Conservation (phyloP, 768 basidiomycete genomes). For the Tephrocybe sp. region DNA sequence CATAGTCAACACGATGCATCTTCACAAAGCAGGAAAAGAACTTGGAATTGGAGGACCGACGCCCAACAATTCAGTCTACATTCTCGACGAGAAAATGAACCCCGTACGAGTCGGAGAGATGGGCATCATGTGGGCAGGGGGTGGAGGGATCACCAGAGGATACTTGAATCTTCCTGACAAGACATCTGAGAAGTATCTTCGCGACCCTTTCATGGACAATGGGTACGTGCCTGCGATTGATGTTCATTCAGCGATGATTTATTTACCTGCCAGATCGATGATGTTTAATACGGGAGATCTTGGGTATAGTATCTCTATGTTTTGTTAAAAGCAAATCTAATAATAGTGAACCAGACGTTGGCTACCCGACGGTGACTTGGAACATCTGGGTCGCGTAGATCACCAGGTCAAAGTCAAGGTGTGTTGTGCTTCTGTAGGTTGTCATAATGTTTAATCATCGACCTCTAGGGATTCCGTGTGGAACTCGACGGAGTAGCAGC, state of each 20-base stretch:
- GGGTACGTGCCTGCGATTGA: too few relatives aligned
- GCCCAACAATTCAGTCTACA: slow-evolving; percentile 45
- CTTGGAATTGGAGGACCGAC: slow-evolving; percentile 48
- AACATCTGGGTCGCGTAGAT: slow-evolving; percentile 58
- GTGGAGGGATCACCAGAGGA: slow-evolving; percentile 51
- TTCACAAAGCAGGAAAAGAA: slow-evolving; percentile 35
- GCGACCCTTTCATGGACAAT: slow-evolving; percentile 50
- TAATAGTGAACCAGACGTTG: slow-evolving; percentile 45
- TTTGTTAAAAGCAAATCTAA: slow-evolving; percentile 18
- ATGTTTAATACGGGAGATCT: slow-evolving; percentile 69
- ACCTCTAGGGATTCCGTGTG: slow-evolving; percentile 52
- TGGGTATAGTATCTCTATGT: too few relatives aligned
- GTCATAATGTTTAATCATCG: too few relatives aligned
- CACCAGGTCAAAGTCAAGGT: slow-evolving; percentile 63
- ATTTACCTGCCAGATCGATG: too few relatives aligned
- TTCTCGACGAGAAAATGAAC: slow-evolving; percentile 36
- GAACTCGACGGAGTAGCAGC: slow-evolving; percentile 62
- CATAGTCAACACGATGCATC: slow-evolving; percentile 53
- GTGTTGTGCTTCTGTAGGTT: too few relatives aligned
- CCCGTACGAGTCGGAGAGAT: slow-evolving; percentile 35
- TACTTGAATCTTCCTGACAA: slow-evolving; percentile 56
- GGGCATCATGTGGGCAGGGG: too few relatives aligned
- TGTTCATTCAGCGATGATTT: too few relatives aligned
- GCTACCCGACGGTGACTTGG: slow-evolving; percentile 50
- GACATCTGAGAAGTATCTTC: slow-evolving; percentile 46